Evolutionary conservation across 768 basidiomycete species (phyloP), one percentile per base, ranked within the genome.

Genomic region (Pilatotrama ljubarskyi): DNA sequence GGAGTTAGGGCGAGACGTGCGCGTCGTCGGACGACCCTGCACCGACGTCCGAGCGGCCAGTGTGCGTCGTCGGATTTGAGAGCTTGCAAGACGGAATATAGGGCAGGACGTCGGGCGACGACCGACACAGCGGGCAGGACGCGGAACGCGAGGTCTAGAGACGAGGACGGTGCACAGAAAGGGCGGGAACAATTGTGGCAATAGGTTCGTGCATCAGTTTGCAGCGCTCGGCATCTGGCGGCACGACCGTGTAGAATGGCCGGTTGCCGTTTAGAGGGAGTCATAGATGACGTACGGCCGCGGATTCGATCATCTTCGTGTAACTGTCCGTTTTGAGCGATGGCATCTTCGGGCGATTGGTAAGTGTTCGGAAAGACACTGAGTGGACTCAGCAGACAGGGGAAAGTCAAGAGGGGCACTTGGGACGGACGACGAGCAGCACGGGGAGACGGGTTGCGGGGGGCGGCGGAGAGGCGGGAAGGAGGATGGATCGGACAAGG

Each of bases 221-320:
- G 17, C 1, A 24, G 10, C 17, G 51, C 18, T n/a, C 59, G 59
- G 52, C 42, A 49, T 26, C 38, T 52, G 46, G 51, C 52, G 51
- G 52, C 52, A 47, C 35, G 44, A 1, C 22, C 13, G 13, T 47
- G 52, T 11, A 36, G 20, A 24, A 11, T 11, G 32, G 47, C 25
- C 10, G 15, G 5, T 60, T 53, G 18, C 43, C 51, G 42, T 47
- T 53, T 52, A 29, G 37, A 43, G n/a, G 25, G 44, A 40, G 43
- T 47, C 42, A 53, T 52, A n/a, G 59, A 50, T 60, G 59, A 54
- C 52, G 59, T 47, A 48, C 18, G 2, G 51, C 24, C 44, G 58
- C 41, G 51, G 41, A 52, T 29, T 32, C 43, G 47, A 38, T 60
- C 59, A 53, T 42, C 57, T 20, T 13, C 55, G 24, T 35, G 32